These are phyloP conservation scores for Cordyceps farinosa DNA, from an alignment of 2,329 filamentous ascomycete species.

Conservation along the genomic window DNA sequence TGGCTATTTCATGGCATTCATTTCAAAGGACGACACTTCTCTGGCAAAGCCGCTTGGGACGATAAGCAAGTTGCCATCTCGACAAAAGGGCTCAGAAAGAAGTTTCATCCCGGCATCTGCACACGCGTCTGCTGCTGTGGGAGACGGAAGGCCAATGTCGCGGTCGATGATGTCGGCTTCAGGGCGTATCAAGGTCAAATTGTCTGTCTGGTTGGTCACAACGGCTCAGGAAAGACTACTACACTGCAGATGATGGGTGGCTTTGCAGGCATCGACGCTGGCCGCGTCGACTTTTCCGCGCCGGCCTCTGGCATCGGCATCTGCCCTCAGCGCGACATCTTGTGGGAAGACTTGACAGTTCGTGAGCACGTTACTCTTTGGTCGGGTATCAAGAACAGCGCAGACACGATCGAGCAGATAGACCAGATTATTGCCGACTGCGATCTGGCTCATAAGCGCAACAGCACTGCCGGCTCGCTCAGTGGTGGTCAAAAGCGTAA, in stretches of 20 bases:
- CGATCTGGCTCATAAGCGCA: constrained; percentile 56
- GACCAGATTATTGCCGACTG: constrained; percentile 52
- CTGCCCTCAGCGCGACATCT: constrained; percentile 67
- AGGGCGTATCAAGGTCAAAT: constrained; percentile 59
- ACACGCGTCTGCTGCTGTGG: no score
- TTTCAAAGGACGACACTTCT: constrained; percentile 18
- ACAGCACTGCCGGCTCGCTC: constrained; percentile 53
- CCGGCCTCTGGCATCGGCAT: constrained; percentile 44
- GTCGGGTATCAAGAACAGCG: constrained; percentile 53
- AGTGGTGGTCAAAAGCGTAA: constrained; percentile 39
- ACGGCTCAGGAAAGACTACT: constrained; percentile 68
- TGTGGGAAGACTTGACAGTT: constrained; percentile 64
- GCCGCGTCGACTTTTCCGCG: constrained; percentile 55
- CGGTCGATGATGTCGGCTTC: constrained; percentile 59
- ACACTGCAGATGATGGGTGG: constrained; percentile 66
- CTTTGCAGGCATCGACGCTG: constrained; percentile 56
- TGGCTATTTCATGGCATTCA: constrained; percentile 33
- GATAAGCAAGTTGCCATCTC: background rate
- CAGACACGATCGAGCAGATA: constrained; percentile 44
- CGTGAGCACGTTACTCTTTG: constrained; percentile 62
- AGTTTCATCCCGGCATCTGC: background rate
- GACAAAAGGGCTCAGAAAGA: background rate
- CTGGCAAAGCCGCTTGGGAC: no score
- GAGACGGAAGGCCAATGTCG: constrained; percentile 25
- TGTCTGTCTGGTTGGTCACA: constrained; percentile 64